These are phyloP conservation scores for Ceriops decandra DNA, from an alignment of 345 rosid species.

Conservation along the genomic window DNA sequence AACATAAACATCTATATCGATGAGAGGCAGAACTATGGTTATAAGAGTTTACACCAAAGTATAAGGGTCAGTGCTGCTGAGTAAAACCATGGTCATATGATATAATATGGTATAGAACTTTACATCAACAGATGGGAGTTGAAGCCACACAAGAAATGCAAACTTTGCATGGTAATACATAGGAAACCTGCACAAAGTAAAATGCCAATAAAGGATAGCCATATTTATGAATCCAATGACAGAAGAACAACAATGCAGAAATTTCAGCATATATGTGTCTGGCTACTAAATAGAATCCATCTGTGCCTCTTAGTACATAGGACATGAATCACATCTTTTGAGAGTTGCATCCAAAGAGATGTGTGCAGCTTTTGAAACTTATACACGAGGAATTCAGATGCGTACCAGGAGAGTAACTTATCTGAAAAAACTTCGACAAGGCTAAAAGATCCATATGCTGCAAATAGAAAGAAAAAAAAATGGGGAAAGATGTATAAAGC, in stretches of 20 bases:
- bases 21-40: no score
- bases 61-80: background rate
- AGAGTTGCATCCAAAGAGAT: background rate
- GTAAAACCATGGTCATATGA: background rate
- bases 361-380: background rate
- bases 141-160: conserved; percentile 73
- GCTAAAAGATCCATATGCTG: conserved; percentile 51
- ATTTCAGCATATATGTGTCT: no score
- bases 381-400: background rate
- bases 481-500: background rate
- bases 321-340: no score
- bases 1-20: no score
- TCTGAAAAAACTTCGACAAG: conserved; percentile 42
- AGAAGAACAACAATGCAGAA: background rate
- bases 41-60: no score
- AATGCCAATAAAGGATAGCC: background rate
- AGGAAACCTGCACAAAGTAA: conserved; percentile 45
- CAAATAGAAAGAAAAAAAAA: conserved; percentile 16
- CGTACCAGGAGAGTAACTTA: conserved; percentile 44
- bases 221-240: background rate
- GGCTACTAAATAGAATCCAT: background rate
- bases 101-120: background rate
- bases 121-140: conserved; percentile 43
- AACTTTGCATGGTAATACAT: conserved; percentile 63
- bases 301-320: no score